Conservation (phyloP, 768 basidiomycete species). For the Hemileccinum rubropunctum region DNA sequence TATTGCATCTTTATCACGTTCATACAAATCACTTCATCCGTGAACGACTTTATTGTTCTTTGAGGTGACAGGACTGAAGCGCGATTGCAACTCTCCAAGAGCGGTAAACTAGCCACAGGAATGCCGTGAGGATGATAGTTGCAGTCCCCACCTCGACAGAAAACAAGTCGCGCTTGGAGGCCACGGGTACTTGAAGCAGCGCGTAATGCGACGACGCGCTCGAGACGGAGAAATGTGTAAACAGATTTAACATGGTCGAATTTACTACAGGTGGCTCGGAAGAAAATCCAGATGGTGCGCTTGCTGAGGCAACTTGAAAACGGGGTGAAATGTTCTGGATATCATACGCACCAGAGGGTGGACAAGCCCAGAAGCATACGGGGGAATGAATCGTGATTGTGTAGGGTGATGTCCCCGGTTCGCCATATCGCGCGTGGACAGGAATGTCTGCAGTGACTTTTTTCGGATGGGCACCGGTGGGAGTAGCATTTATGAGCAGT, state of each 20-base stretch:
- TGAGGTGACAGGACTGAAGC: constrained; percentile 21
- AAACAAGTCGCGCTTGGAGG: constrained; percentile 28
- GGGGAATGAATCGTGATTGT: constrained; percentile 27
- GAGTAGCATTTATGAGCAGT: constrained; percentile 32
- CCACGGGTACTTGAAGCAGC: constrained; percentile 33
- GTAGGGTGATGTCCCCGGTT: constrained; percentile 21
- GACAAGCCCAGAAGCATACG: constrained; percentile 33
- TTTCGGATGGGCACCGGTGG: constrained; percentile 1
- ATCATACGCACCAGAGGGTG: constrained; percentile 19
- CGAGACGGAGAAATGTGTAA: constrained; percentile 16
- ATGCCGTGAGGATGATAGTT: constrained; percentile 30
- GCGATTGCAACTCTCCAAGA: constrained; percentile 24
- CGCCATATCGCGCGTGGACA: constrained; percentile 44
- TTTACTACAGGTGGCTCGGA: constrained; percentile 14
- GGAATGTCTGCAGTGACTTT: constrained; percentile 34
- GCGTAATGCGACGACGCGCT: constrained; percentile 5
- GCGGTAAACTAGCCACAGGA: constrained; percentile 32
- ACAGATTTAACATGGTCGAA: constrained; percentile 23
- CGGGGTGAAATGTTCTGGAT: neutral
- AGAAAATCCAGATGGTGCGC: constrained; percentile 7
- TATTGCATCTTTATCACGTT: constrained; percentile 18
- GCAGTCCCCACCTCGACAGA: constrained; percentile 38
- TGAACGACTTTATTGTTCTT: constrained; percentile 20
- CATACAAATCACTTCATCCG: constrained; percentile 6
- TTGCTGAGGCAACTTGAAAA: constrained; percentile 12